phyloP scores from a whole-genome alignment of 331 rosid genomes.

The Quercus phellos region DNA sequence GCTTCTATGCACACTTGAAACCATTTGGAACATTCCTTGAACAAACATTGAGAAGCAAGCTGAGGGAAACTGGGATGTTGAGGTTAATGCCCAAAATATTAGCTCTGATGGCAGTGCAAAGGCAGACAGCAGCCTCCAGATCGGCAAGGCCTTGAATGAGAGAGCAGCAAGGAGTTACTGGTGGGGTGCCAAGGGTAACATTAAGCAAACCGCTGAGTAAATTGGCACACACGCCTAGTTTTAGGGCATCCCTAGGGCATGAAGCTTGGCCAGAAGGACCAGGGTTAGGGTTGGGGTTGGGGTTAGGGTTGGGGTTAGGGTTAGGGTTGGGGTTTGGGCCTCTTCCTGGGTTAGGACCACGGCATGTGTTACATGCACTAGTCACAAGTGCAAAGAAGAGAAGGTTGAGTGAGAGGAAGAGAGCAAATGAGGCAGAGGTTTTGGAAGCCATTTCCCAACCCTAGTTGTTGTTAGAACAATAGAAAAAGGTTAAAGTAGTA shows the following conservation, averaged over 20 bases:
- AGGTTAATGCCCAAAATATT: slow-evolving; percentile 66
- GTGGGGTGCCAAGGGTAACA: slow-evolving; percentile 54
- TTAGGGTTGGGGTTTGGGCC: slow-evolving; percentile 23
- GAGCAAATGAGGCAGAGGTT: slow-evolving; percentile 37
- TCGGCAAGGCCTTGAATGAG: slow-evolving; percentile 67
- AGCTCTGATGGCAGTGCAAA: slow-evolving; percentile 71
- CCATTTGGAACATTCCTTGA: slow-evolving; percentile 38
- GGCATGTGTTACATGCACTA: slow-evolving; percentile 44
- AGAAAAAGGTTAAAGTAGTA: slow-evolving; percentile 1
- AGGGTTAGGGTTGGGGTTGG: slow-evolving; percentile 11
- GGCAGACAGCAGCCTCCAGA: slow-evolving; percentile 74
- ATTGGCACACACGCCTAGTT: slow-evolving; percentile 59
- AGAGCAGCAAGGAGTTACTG: slow-evolving; percentile 64
- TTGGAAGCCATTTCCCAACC: slow-evolving; percentile 51
- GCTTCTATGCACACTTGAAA: slow-evolving; percentile 52
- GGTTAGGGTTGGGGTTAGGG: slow-evolving; percentile 5
- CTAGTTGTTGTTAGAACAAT: background rate
- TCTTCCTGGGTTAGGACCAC: slow-evolving; percentile 14
- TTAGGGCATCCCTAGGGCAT: slow-evolving; percentile 64
- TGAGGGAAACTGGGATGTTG: slow-evolving; percentile 62
- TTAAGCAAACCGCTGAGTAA: slow-evolving; percentile 55
- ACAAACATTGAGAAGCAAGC: slow-evolving; percentile 71
- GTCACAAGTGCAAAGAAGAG: slow-evolving; percentile 55
- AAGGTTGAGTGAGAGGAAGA: slow-evolving; percentile 56
- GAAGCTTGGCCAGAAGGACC: background rate